phyloP scores from a whole-genome alignment of 108 stramenopile species.

The Cyclotella choctawhatcheeana region DNA sequence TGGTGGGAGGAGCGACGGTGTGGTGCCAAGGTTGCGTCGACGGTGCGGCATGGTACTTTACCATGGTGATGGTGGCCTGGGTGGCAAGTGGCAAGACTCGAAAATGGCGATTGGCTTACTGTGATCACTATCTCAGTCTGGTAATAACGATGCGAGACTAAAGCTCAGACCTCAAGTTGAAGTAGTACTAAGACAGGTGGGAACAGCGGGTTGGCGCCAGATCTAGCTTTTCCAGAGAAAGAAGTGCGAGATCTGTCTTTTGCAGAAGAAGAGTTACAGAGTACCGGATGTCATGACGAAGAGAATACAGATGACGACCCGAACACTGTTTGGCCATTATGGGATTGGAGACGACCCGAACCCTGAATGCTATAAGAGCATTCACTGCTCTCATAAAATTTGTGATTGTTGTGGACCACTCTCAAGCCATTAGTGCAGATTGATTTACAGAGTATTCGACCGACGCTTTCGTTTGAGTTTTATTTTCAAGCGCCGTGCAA shows the following conservation, averaged over 20 bases:
- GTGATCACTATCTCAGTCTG: slow-evolving; percentile 8
- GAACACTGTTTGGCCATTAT: neutral
- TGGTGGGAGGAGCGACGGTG: no score
- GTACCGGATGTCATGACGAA: no score
- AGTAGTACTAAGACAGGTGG: no score
- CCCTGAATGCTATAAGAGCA: neutral
- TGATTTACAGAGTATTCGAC: neutral
- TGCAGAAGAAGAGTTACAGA: no score
- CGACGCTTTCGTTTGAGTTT: slow-evolving; percentile 7
- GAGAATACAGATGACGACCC: neutral
- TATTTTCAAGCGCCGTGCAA: neutral
- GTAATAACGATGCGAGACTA: neutral
- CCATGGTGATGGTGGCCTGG: no score
- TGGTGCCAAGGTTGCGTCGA: no score
- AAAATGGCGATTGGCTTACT: neutral
- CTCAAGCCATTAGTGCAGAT: slow-evolving; percentile 1
- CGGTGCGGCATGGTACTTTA: no score
- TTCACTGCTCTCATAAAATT: no score
- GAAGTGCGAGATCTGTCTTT: no score
- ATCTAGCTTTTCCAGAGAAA: no score
- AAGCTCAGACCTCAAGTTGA: neutral
- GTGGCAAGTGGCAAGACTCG: no score
- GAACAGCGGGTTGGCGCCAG: no score
- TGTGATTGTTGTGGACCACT: slow-evolving; percentile 12
- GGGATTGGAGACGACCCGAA: neutral